Evolutionary conservation across 1,284 basidiomycete species (phyloP), one percentile per base, ranked within the genome.

Genomic region (Apiotrichum akiyoshidainum): DNA sequence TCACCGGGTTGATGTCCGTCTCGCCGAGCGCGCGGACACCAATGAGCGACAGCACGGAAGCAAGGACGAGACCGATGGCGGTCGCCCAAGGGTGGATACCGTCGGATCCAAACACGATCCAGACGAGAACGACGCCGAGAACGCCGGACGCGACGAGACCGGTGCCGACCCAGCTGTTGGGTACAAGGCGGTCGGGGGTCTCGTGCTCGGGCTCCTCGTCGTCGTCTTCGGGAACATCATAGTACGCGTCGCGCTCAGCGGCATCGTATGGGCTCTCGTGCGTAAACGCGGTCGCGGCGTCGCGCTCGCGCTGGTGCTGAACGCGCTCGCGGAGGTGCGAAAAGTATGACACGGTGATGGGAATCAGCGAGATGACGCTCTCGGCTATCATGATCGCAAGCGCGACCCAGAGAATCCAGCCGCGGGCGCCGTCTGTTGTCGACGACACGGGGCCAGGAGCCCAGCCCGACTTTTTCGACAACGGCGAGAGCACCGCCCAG

Each of bases 41-140:
- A 52, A 97, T 85, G 55, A 97, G 81, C 70, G 90, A 90, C 64
- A 97, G 79, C 61, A 94, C 75, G 44, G 87, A 87, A 12, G 94
- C 93, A 62, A 95, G 81, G 1, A 87, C 76, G 67, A 93, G 90
- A 11, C 90, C 92, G 40, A 94, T 77, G 17, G 92, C 74, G 0
- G 91, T 95, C 2, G 93, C 93, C 92, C 92, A 97, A 16, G 92
- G 90, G 67, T 88, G 89, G 72, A 97, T 96, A 1, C 90, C 90
- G 63, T 95, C 87, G 49, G 85, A 75, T 5, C 92, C 92, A 72
- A 97, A 97, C 5, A 96, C 87, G 8, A 84, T 56, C 87, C 89
- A 92, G 2, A 98, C 90, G 21, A 95, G 80, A 8, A 86, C 63
- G 1, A 90, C 90, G 11, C 92, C 92, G 13, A 85, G 57, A 10